Conservation (phyloP, 768 basidiomycete genomes). For the Pulveroboletus sp. region DNA sequence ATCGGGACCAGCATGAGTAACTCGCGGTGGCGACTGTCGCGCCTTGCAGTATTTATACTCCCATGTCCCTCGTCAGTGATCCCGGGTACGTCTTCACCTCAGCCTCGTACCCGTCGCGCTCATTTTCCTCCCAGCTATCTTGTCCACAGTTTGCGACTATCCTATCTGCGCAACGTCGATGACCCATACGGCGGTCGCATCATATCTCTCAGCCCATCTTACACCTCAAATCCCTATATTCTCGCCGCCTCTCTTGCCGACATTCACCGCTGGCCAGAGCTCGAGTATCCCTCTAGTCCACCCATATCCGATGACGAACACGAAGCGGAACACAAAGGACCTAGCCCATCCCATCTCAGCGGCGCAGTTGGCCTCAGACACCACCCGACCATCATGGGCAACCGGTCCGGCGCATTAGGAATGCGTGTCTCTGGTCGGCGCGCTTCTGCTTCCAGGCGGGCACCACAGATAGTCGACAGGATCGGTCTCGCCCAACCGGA, state of each 20-base stretch:
- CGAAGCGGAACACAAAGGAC: conserved; percentile 31
- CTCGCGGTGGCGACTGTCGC: background rate
- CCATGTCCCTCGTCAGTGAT: conserved; percentile 62
- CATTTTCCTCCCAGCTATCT: conserved; percentile 45
- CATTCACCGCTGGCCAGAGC: conserved; percentile 78
- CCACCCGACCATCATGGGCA: conserved; percentile 85
- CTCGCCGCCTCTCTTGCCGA: conserved; percentile 77
- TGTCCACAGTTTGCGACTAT: conserved; percentile 79
- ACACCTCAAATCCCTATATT: conserved; percentile 80
- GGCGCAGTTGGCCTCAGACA: conserved; percentile 43
- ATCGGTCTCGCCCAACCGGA: conserved; percentile 6
- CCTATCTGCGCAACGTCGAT: conserved; percentile 83
- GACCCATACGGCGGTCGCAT: conserved; percentile 81
- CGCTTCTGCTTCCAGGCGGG: conserved; percentile 46
- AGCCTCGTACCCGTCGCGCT: background rate
- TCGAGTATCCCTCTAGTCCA: conserved; percentile 65
- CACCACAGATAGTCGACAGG: conserved; percentile 26
- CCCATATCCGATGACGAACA: conserved; percentile 68
- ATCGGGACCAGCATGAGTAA: conserved; percentile 33
- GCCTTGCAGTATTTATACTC: background rate
- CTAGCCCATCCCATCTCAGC: background rate
- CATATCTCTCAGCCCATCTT: conserved; percentile 73
- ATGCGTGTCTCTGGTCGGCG: conserved; percentile 71
- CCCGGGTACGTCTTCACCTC: conserved; percentile 41
- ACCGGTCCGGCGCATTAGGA: conserved; percentile 64